Evolutionary conservation across 2,329 filamentous ascomycete genomes (phyloP).

Genomic region (Cytospora schulzeri): DNA sequence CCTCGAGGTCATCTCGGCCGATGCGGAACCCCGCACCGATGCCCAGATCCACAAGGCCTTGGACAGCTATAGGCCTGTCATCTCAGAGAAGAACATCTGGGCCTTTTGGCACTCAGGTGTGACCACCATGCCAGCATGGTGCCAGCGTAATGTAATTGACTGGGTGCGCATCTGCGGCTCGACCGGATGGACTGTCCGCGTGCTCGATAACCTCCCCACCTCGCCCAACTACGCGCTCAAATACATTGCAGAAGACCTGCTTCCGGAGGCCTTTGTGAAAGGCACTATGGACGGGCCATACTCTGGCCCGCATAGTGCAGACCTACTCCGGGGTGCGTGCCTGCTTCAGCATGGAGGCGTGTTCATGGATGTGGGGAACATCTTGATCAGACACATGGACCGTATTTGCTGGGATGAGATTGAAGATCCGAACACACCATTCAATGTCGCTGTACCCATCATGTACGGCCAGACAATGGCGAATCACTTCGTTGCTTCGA

Average conservation of each 20-base stretch:
- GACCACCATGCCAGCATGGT: slow-evolving; percentile 40
- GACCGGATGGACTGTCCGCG: slow-evolving; percentile 42
- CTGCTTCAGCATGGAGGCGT: not conserved
- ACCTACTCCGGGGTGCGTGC: not conserved
- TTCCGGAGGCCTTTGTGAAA: not conserved
- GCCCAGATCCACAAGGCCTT: slow-evolving; percentile 33
- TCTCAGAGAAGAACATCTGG: slow-evolving; percentile 41
- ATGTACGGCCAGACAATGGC: not conserved
- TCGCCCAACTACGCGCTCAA: slow-evolving; percentile 37
- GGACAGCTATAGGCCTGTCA: slow-evolving; percentile 38
- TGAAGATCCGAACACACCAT: not conserved
- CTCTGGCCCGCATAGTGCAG: not conserved
- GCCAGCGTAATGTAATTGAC: slow-evolving; percentile 42
- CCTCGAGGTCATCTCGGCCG: slow-evolving; percentile 34
- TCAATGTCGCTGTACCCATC: not conserved
- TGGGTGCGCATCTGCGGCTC: slow-evolving; percentile 45
- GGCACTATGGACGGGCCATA: not conserved
- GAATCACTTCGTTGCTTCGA: not conserved
- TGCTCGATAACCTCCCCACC: slow-evolving; percentile 38
- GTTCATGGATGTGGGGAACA: not conserved
- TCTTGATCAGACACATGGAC: not conserved
- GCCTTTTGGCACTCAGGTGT: slow-evolving; percentile 47
- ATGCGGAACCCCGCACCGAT: slow-evolving; percentile 20
- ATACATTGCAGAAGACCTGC: slow-evolving; percentile 26
- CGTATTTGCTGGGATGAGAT: not conserved